Percentiles rank a stretch among this genome's conserved stretches.
Conservation (phyloP, 2,329 filamentous ascomycete species). For the Trichoderma simmonsii region DNA sequence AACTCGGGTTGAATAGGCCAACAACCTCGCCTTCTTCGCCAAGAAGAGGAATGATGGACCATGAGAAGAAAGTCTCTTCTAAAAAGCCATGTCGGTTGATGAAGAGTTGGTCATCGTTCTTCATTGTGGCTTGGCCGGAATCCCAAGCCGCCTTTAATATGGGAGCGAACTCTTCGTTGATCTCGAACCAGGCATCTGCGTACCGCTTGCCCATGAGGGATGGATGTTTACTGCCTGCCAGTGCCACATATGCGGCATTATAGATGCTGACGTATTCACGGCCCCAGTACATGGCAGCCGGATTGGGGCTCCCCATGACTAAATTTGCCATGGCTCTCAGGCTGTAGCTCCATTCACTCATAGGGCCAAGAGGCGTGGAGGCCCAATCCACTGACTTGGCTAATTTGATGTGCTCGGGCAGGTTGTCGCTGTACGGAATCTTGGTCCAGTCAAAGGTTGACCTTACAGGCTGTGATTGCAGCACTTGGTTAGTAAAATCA, state of each 20-base stretch:
- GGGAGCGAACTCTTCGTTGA: constrained; percentile 68
- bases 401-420: constrained; percentile 71
- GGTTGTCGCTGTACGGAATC: constrained; percentile 58
- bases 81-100: constrained; percentile 65
- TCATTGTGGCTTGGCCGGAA: constrained; percentile 77
- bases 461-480: constrained; percentile 30
- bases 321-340: constrained; percentile 76
- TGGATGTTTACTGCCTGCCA: constrained; percentile 77
- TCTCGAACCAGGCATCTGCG: constrained; percentile 66
- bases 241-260: constrained; percentile 67
- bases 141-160: constrained; percentile 65
- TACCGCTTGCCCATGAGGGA: constrained; percentile 71
- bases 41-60: constrained; percentile 76
- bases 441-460: constrained; percentile 80
- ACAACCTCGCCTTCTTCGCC: constrained; percentile 71
- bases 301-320: constrained; percentile 75
- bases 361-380: constrained; percentile 68
- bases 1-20: constrained; percentile 75
- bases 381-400: constrained; percentile 71
- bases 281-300: constrained; percentile 78
- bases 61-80: constrained; percentile 80
- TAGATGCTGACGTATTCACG: constrained; percentile 65
- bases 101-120: constrained; percentile 76
- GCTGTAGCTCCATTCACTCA: constrained; percentile 69
- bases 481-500: constrained; percentile 39